Evolutionary conservation across 805 yeast species (phyloP).

Genomic region (Yamadazyma akitaensis): DNA sequence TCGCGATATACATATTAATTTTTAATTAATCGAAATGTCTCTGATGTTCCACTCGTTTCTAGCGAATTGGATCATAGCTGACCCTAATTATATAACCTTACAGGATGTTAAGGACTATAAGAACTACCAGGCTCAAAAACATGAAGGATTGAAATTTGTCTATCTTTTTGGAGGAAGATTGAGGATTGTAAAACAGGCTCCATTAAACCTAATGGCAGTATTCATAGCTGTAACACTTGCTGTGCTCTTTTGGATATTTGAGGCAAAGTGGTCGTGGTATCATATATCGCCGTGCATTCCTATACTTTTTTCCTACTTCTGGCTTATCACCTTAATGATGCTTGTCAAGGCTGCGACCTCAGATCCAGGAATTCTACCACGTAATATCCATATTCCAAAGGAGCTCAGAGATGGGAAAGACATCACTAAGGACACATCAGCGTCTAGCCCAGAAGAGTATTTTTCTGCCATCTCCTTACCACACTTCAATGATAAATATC

Average conservation of each 20-base stretch:
- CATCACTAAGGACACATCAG: slow-evolving; percentile 38
- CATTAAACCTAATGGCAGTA: slow-evolving; percentile 37
- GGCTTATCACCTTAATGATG: slow-evolving; percentile 47
- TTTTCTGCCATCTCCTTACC: slow-evolving; percentile 50
- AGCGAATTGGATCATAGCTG: slow-evolving; percentile 28
- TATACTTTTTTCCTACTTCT: slow-evolving; percentile 55
- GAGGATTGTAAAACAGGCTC: slow-evolving; percentile 40
- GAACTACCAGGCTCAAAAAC: slow-evolving; percentile 43
- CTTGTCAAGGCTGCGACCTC: slow-evolving; percentile 52
- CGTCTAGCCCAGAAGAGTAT: slow-evolving; percentile 52
- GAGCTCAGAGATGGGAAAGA: slow-evolving; percentile 7
- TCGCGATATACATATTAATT: neutral
- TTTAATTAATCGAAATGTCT: neutral
- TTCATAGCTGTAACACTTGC: slow-evolving; percentile 40
- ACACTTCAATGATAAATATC: slow-evolving; percentile 21
- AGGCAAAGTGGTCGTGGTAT: slow-evolving; percentile 55
- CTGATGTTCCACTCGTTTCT: slow-evolving; percentile 7
- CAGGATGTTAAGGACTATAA: slow-evolving; percentile 1
- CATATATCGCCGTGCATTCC: slow-evolving; percentile 53
- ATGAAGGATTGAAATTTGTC: slow-evolving; percentile 30
- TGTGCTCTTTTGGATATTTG: slow-evolving; percentile 48
- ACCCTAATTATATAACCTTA: slow-evolving; percentile 18
- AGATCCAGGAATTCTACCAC: slow-evolving; percentile 73
- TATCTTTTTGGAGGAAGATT: slow-evolving; percentile 68
- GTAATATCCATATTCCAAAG: slow-evolving; percentile 55